Evolutionary conservation across 1,284 basidiomycete genomes (phyloP), one percentile per base, ranked within the genome.

Genomic region (Boletus sp.): DNA sequence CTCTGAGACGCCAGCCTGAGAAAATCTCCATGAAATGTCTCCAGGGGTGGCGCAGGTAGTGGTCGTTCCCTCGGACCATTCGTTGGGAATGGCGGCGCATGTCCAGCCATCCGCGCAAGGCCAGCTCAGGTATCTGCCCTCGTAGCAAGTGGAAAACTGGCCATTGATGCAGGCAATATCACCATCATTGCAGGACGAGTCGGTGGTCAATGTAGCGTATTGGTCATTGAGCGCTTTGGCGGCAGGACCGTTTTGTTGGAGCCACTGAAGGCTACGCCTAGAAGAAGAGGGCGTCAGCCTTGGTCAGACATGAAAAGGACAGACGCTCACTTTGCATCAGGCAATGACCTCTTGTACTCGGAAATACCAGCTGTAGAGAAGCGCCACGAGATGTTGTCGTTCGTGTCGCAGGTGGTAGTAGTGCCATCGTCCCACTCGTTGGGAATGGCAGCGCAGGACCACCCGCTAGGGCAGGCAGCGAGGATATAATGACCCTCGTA

Each of bases 161-260:
- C 53, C 57, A 14, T 35, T 13, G 33, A 68, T 45, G 40, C 66
- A 67, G n/a, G 66, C 65, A 12, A 57, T 2, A 0, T 66, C 40
- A 4, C 55, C 62, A 5, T 52, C 41, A 2, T 41, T 52, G 50
- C 64, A 65, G 17, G 53, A 12, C 14, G 62, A 64, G 41, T 14
- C 45, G 8, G 45, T 32, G 10, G 50, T 52, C 25, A 66, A 45
- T 3, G 52, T 17, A 3, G 46, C 49, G 19, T 64, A 65, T 33
- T 65, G 50, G n/a, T 57, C 53, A 30, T 65, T 65, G 8, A 62
- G 50, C 12, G 49, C 51, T 20, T 64, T 50, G 8, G 63, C 61
- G 32, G 55, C 62, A 12, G 49, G 57, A 2, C 62, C 62, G 5
- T 65, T 64, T 14, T 61, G 43, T 38, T 61, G 51, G 16, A 59